Evolutionary conservation across 202 grass and related monocot species (phyloP), one percentile per base, ranked within the genome.

Genomic region (Panicum virgatum): DNA sequence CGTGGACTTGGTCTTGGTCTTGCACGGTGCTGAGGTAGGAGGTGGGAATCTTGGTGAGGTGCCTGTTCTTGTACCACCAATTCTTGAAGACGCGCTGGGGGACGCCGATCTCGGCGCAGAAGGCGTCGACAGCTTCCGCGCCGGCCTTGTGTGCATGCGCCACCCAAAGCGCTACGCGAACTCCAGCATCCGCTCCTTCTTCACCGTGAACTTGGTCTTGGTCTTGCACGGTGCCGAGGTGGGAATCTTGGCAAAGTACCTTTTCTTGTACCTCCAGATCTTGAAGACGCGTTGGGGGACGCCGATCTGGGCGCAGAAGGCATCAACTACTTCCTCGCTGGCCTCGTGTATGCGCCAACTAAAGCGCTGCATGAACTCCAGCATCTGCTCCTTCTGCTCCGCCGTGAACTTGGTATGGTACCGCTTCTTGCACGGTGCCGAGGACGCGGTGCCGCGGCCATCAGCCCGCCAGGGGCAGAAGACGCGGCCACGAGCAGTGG

Each of bases 141-240:
- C 82, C 87, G 19, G 87, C 66, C 73, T 76, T n/a, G n/a, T 85
- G 30, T 87, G 81, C 43, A 87, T 75, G 72, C 73, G 15, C 91
- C 91, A 93, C 47, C 87, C 70, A 5, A 85, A 19, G 39, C 75
- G 84, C 51, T 93, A 53, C 18, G 82, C 84, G 75, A 93, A 93
- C 32, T 79, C 82, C 48, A 58, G 37, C 91, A 93, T 93, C 50
- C 76, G 81, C n/a, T n/a, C n/a, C n/a, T n/a, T n/a, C n/a, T n/a
- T n/a, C n/a, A n/a, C n/a, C n/a, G n/a, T n/a, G n/a, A n/a, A n/a
- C n/a, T n/a, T n/a, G n/a, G n/a, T n/a, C n/a, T n/a, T n/a, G n/a
- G n/a, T n/a, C n/a, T n/a, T n/a, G n/a, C n/a, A n/a, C n/a, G n/a
- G n/a, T n/a, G n/a, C n/a, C n/a, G n/a, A n/a, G n/a, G n/a, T n/a